Evolutionary conservation across 2,329 filamentous ascomycete species (phyloP), one percentile per base, ranked within the genome.

Genomic region (Pseudonectria buxi): DNA sequence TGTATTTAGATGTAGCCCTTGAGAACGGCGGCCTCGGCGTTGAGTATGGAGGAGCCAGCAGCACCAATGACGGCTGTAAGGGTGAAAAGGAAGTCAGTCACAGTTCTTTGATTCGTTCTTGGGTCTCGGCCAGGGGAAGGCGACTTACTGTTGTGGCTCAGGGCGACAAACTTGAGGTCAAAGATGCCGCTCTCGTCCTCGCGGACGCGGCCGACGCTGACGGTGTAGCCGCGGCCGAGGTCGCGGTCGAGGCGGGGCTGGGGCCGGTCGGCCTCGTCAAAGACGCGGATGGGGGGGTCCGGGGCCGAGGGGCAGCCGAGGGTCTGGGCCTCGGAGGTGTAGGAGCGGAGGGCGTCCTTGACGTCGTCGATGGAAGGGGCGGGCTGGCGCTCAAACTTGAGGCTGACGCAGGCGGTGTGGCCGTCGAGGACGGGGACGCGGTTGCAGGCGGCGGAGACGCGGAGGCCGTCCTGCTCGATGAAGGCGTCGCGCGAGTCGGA

Each of bases 381-480:
- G 2, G 86, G 85, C 26, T 82, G 76, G 51, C 78, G 78, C 57
- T 78, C 76, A 63, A 96, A 96, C 37, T 78, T 74, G 44, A 96
- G 70, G 7, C 86, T 92, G 9, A 96, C 87, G 57, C 89, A 95
- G n/a, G 86, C 89, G 36, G 83, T 94, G 67, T 96, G 92, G 29
- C 92, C 92, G 57, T 96, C 90, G 39, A 95, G 76, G 13, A 96
- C 92, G n/a, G 88, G 77, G 3, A 96, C 92, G 43, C 92, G 81
- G 56, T 92, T 96, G 68, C 92, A 96, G 3, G 89, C 81, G 10
- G 87, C 90, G 4, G 82, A 87, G 37, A 96, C 81, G 46, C 77
- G 78, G 40, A 96, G 76, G 30, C 71, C 69, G 11, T 69, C 64
- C 62, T 94, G 86, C 57, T 92, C 81, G 34, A 79, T 68, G 50